Evolutionary conservation across 108 stramenopile species (phyloP).

Genomic region (Skeletonema marinoi): DNA sequence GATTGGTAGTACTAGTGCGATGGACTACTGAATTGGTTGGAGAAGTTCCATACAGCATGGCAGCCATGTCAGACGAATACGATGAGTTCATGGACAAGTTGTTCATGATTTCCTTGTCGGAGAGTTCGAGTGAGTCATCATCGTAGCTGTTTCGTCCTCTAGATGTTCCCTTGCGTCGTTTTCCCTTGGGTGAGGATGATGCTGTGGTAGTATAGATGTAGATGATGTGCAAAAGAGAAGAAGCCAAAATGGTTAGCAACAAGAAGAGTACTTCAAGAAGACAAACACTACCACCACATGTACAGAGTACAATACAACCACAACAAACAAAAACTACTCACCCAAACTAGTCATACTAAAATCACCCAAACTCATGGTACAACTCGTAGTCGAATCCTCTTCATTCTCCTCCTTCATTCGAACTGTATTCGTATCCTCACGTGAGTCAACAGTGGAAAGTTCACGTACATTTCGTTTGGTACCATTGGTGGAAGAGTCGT

Average conservation of each 20-base stretch:
- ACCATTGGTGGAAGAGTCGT: not conserved
- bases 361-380: constrained; percentile 29
- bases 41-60: constrained; percentile 33
- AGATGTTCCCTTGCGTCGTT: constrained; percentile 30
- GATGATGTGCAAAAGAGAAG: not conserved
- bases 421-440: constrained; percentile 4
- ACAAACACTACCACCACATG: not conserved
- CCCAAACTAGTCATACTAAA: constrained; percentile 35
- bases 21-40: constrained; percentile 19
- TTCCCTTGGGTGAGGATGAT: constrained; percentile 37
- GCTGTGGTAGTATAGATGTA: not conserved
- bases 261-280: not conserved
- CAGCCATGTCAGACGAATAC: constrained; percentile 41
- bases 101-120: constrained; percentile 29
- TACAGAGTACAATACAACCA: no score
- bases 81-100: constrained; percentile 43
- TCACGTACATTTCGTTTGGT: not conserved
- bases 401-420: not conserved
- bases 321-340: constrained; percentile 7
- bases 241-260: not conserved
- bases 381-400: constrained; percentile 9
- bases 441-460: not conserved
- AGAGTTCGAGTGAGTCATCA: constrained; percentile 3
- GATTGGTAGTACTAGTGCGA: not conserved
- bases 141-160: not conserved